phyloP scores from a whole-genome alignment of 768 basidiomycete species.

The Panellus pusillus region DNA sequence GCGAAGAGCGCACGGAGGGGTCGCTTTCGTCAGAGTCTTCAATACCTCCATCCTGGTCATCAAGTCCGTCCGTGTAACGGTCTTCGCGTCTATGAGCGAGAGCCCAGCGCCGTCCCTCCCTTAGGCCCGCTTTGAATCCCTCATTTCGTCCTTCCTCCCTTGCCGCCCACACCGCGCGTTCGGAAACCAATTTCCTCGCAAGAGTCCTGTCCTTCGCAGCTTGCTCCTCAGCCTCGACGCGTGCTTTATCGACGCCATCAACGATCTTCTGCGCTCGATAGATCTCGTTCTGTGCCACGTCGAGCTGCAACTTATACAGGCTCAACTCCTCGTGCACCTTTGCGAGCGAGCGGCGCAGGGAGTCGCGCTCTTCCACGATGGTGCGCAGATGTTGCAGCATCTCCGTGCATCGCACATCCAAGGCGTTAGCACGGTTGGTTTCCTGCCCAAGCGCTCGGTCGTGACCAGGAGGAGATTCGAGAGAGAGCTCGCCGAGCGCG shows the following conservation, averaged over 20 bases:
- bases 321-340: constrained; percentile 47
- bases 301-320: constrained; percentile 58
- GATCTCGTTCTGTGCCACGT: constrained; percentile 60
- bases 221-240: constrained; percentile 57
- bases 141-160: constrained; percentile 57
- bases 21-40: neutral
- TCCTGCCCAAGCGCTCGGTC: constrained; percentile 27
- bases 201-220: constrained; percentile 51
- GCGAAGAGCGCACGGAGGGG: neutral
- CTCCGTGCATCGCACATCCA: constrained; percentile 34
- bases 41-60: neutral
- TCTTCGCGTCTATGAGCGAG: constrained; percentile 1
- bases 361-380: constrained; percentile 31
- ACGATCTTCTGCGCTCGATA: constrained; percentile 50
- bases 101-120: constrained; percentile 15
- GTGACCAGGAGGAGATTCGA: constrained; percentile 17
- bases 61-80: neutral
- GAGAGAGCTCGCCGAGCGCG: constrained; percentile 15
- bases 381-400: constrained; percentile 33
- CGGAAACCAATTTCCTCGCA: constrained; percentile 51
- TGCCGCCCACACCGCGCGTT: constrained; percentile 50
- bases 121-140: constrained; percentile 51
- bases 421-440: constrained; percentile 39
- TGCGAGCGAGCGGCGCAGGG: constrained; percentile 32
- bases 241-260: constrained; percentile 47